Percentiles rank a stretch among this genome's conserved stretches.
These are phyloP conservation scores for Dryas alaskensis DNA, from an alignment of 306 rosid genomes.

Conservation along the genomic window DNA sequence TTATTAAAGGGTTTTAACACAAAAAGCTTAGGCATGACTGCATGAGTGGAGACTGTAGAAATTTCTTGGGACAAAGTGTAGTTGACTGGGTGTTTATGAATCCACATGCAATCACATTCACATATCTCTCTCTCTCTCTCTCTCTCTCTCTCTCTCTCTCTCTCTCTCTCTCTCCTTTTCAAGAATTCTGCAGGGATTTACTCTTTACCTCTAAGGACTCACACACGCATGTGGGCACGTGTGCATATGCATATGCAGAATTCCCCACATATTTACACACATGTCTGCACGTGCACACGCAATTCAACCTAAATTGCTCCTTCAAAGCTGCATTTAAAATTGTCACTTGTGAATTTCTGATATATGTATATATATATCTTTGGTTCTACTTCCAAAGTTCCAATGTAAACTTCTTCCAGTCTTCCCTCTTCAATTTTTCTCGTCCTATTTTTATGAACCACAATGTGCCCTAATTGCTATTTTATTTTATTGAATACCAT, in stretches of 20 bases:
- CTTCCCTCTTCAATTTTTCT: neutral
- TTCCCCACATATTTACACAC: constrained; percentile 81
- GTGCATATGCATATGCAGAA: constrained; percentile 56
- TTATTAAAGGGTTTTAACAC: constrained; percentile 12
- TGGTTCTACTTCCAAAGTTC: constrained; percentile 36
- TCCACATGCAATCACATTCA: constrained; percentile 70
- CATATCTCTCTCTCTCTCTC: constrained; percentile 4
- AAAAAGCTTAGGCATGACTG: neutral
- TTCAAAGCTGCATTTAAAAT: constrained; percentile 7
- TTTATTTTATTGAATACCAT: neutral
- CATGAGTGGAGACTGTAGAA: constrained; percentile 33
- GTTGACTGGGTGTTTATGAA: constrained; percentile 52
- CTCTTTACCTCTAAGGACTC: constrained; percentile 37
- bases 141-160: neutral
- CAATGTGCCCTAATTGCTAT: constrained; percentile 18
- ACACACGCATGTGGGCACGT: constrained; percentile 68
- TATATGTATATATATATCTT: neutral
- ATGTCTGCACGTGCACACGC: constrained; percentile 90
- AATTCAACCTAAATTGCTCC: constrained; percentile 51
- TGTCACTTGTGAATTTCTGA: neutral
- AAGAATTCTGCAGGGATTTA: constrained; percentile 39
- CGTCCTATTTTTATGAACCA: neutral
- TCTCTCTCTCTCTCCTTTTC: constrained; percentile 33
- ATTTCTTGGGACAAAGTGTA: constrained; percentile 49
- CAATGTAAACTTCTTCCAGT: constrained; percentile 4